Conservation (phyloP, 2,329 filamentous ascomycete genomes). For the Aureobasidium sp. region DNA sequence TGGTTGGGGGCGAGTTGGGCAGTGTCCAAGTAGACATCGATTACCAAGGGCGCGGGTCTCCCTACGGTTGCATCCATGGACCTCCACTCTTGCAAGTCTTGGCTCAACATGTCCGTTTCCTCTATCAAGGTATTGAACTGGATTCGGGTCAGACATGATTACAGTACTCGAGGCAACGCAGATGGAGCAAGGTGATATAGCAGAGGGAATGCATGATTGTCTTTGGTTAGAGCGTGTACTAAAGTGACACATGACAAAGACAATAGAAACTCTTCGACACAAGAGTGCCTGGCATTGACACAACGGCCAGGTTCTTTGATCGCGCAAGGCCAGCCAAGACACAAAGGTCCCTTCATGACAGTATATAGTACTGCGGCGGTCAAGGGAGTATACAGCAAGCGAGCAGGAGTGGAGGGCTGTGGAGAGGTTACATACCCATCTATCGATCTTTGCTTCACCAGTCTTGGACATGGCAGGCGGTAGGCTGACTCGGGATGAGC, state of each 20-base stretch:
- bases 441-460: slow-evolving; percentile 62
- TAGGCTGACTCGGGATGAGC: slow-evolving; percentile 70
- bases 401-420: neutral
- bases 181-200: neutral
- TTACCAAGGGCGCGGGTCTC: slow-evolving; percentile 71
- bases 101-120: slow-evolving; percentile 78
- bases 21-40: slow-evolving; percentile 66
- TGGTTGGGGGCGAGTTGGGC: slow-evolving; percentile 73
- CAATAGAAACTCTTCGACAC: neutral
- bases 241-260: slow-evolving; percentile 3
- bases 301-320: neutral
- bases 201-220: neutral
- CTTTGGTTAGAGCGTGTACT: neutral
- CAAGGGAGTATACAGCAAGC: neutral
- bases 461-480: slow-evolving; percentile 48
- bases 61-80: slow-evolving; percentile 66
- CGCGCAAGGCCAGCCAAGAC: neutral
- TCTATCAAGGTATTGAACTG: slow-evolving; percentile 94
- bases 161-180: neutral
- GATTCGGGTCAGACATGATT: neutral
- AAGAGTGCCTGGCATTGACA: neutral
- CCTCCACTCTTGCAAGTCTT: slow-evolving; percentile 76
- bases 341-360: neutral
- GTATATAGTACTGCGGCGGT: neutral
- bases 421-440: slow-evolving; percentile 59